These are phyloP conservation scores for Ophiocordyceps sinensis DNA, from an alignment of 2,329 filamentous ascomycete species.

Conservation along the genomic window DNA sequence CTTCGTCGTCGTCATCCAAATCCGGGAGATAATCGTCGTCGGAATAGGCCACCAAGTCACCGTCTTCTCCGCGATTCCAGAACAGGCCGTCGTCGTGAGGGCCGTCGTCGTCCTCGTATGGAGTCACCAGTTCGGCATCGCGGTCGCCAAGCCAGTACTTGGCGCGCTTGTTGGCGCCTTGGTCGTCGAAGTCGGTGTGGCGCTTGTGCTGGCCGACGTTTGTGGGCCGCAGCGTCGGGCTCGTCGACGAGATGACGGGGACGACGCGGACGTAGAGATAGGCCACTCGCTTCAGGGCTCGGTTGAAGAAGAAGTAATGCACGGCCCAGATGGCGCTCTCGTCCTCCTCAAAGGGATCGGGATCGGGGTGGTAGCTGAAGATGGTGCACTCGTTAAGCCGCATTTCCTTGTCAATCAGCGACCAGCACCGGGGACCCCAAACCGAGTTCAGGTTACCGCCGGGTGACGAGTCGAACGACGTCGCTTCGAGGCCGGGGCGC, in stretches of 20 bases:
- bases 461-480: constrained; percentile 25
- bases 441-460: constrained; percentile 38
- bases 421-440: constrained; percentile 89
- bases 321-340: constrained; percentile 89
- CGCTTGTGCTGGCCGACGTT: constrained; percentile 14
- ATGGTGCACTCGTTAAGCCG: constrained; percentile 73
- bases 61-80: constrained; percentile 45
- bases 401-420: constrained; percentile 89
- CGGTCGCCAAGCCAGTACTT: constrained; percentile 75
- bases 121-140: constrained; percentile 31
- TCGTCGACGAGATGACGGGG: constrained; percentile 54
- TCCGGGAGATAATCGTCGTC: constrained; percentile 36
- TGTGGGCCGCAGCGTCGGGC: constrained; percentile 29
- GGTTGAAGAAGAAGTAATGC: constrained; percentile 98
- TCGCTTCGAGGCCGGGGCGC: constrained; percentile 45
- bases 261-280: constrained; percentile 90
- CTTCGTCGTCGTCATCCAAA: constrained; percentile 21
- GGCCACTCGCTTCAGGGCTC: constrained; percentile 76
- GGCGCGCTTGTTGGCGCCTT: constrained; percentile 51
- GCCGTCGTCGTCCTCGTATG: constrained; percentile 31
- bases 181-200: constrained; percentile 16
- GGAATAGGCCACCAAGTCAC: constrained; percentile 38
- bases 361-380: constrained; percentile 79
- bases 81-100: constrained; percentile 35
- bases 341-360: constrained; percentile 82